These are phyloP conservation scores for Phytopythium oedochilum DNA, from an alignment of 352 stramenopile genomes.

Conservation along the genomic window DNA sequence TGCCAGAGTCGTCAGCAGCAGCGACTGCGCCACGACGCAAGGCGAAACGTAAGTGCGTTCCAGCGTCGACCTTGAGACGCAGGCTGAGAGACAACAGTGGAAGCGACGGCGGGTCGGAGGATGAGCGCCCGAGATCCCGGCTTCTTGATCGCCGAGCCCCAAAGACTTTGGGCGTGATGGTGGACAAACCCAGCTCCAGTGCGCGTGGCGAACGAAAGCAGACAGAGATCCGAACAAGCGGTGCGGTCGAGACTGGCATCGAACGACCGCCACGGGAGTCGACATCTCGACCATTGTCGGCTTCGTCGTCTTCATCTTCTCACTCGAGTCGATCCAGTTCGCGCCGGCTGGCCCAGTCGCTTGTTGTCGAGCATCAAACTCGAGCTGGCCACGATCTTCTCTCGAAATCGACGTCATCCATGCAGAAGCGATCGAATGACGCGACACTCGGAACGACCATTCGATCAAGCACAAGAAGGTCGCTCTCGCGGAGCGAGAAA, in stretches of 20 bases:
- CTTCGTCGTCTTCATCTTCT: not conserved
- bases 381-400: not conserved
- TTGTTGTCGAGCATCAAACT: slow-evolving; percentile 6
- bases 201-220: not conserved
- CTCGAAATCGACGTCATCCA: not conserved
- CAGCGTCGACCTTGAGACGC: not conserved
- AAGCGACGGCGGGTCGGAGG: not conserved
- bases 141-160: not conserved
- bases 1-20: not conserved
- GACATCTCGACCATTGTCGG: not conserved
- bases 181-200: not conserved
- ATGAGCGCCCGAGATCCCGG: not conserved
- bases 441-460: too few species aligned
- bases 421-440: slow-evolving; percentile 2
- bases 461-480: not conserved
- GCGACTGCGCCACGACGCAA: not conserved
- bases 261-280: not conserved
- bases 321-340: slow-evolving; percentile 9
- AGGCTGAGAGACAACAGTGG: not conserved
- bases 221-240: slow-evolving; percentile 6
- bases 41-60: not conserved
- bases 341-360: slow-evolving; percentile 9
- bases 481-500: not conserved
- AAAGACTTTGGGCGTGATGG: not conserved
- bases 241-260: not conserved